Evolutionary conservation across 2,329 filamentous ascomycete genomes (phyloP).

Genomic region (Colletotrichum gigasporum): DNA sequence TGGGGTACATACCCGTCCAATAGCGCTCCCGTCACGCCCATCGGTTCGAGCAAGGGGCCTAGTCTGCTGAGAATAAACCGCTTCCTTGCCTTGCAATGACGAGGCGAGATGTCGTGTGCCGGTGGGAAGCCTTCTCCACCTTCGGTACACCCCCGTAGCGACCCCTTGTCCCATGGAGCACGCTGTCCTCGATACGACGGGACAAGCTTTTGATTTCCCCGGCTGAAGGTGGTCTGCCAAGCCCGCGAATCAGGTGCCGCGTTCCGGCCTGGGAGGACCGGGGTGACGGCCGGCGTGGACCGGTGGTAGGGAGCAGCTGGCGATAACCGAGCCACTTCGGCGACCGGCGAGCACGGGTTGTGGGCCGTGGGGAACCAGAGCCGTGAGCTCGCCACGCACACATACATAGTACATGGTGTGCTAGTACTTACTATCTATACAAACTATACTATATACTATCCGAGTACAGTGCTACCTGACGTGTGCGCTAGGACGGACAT

Average conservation of each 20-base stretch:
- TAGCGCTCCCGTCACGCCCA: constrained; percentile 26
- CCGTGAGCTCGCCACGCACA: not conserved
- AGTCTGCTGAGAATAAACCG: not conserved
- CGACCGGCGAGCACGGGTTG: constrained; percentile 14
- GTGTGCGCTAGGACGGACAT: not conserved
- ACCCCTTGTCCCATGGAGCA: constrained; percentile 6
- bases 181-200: constrained; percentile 19
- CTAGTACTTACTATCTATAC: too few relatives aligned
- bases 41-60: constrained; percentile 8
- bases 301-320: not conserved
- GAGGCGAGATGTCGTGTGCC: constrained; percentile 18
- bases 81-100: constrained; percentile 10
- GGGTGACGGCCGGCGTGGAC: not conserved
- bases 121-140: not conserved
- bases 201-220: constrained; percentile 29
- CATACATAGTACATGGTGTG: too few relatives aligned
- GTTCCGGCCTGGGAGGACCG: constrained; percentile 9
- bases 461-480: too few relatives aligned
- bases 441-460: too few relatives aligned
- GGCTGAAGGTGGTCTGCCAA: constrained; percentile 17
- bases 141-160: not conserved
- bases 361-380: constrained; percentile 10
- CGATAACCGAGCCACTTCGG: constrained; percentile 5
- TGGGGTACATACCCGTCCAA: constrained; percentile 32
- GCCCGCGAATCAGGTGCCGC: constrained; percentile 26